phyloP scores from a whole-genome alignment of 495 filamentous ascomycete species.

The Xylaria palmicola region DNA sequence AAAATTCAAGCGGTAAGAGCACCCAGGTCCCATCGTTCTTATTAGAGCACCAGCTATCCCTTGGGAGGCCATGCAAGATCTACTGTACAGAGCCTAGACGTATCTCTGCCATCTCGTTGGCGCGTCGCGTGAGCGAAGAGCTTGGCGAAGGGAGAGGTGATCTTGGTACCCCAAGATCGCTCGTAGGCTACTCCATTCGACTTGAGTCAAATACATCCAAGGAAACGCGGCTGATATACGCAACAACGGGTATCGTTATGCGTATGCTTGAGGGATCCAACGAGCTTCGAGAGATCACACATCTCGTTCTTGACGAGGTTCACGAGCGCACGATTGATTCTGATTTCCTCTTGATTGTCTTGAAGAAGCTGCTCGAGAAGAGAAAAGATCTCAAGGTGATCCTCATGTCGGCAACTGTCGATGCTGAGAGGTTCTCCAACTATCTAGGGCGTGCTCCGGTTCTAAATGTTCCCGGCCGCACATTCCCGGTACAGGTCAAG shows the following conservation, averaged over 20 bases:
- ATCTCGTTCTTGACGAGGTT: conserved; percentile 91
- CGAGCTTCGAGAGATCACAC: conserved; percentile 82
- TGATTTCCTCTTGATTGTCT: conserved; percentile 87
- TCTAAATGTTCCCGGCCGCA: conserved; percentile 84
- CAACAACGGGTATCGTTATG: conserved; percentile 87
- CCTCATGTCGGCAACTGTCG: conserved; percentile 94
- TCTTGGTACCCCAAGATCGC: conserved; percentile 74
- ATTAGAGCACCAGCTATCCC: conserved; percentile 79
- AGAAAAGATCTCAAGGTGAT: conserved; percentile 76
- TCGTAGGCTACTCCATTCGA: conserved; percentile 92
- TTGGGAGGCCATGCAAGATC: conserved; percentile 81
- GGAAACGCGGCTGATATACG: conserved; percentile 82
- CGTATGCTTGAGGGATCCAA: conserved; percentile 90
- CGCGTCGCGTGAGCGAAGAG: conserved; percentile 88
- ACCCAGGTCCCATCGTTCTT: conserved; percentile 94
- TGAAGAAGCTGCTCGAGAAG: conserved; percentile 72
- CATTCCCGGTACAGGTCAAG: conserved; percentile 83
- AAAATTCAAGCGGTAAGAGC: conserved; percentile 70
- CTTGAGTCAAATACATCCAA: conserved; percentile 81
- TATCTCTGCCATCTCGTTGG: conserved; percentile 93
- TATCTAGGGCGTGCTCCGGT: conserved; percentile 85
- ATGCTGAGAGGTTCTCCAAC: conserved; percentile 84
- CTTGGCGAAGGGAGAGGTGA: conserved; percentile 81
- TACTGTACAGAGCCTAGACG: conserved; percentile 95
- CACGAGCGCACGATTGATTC: conserved; percentile 94